phyloP scores from a whole-genome alignment of 805 yeast species.

The Metschnikowia vanudenii region DNA sequence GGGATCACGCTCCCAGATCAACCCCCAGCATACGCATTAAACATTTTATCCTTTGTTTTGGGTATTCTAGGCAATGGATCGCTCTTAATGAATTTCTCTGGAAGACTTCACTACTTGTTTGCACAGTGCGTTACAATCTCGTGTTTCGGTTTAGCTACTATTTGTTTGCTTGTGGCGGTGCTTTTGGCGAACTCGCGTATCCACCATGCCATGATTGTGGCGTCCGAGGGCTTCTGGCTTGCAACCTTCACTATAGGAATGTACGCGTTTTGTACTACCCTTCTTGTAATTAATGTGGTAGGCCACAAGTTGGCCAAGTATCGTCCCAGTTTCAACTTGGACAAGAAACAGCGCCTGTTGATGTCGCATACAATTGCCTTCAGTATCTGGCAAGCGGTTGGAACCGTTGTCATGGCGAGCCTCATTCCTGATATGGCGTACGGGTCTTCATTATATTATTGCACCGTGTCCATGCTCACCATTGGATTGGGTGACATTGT shows the following conservation, averaged over 20 bases:
- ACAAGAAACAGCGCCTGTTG: constrained; percentile 64
- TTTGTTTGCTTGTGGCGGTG: constrained; percentile 50
- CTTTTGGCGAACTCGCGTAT: constrained; percentile 30
- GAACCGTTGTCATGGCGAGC: constrained; percentile 48
- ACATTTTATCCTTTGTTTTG: constrained; percentile 58
- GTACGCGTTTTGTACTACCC: constrained; percentile 55
- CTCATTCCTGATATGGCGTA: constrained; percentile 39
- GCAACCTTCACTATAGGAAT: constrained; percentile 64
- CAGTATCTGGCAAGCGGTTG: constrained; percentile 69
- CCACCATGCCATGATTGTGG: not conserved
- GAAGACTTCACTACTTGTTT: constrained; percentile 52
- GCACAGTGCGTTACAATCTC: constrained; percentile 62
- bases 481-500: constrained; percentile 78
- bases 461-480: constrained; percentile 71
- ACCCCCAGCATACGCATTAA: constrained; percentile 46
- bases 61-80: constrained; percentile 70
- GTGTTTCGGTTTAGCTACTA: constrained; percentile 63
- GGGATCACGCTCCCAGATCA: constrained; percentile 34
- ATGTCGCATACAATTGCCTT: constrained; percentile 69
- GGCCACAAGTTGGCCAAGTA: constrained; percentile 63
- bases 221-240: constrained; percentile 74
- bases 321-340: constrained; percentile 68
- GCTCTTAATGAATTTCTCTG: constrained; percentile 68
- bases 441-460: constrained; percentile 70
- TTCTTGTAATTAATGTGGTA: constrained; percentile 54